These are phyloP conservation scores for Carex scoparia DNA, from an alignment of 176 grass and related monocot species.

Conservation along the genomic window DNA sequence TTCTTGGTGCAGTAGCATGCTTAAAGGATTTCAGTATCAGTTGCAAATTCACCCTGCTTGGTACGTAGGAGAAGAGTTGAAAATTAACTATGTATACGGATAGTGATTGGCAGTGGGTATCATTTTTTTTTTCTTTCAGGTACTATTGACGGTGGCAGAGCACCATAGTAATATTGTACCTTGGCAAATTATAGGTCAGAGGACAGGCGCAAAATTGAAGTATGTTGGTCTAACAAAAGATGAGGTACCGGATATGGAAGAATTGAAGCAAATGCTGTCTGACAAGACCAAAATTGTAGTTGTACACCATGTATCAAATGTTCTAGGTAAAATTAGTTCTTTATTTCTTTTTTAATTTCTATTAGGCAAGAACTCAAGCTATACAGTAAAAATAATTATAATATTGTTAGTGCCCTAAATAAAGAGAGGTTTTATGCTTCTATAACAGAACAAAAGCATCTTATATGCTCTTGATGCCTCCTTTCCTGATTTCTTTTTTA, in stretches of 20 bases:
- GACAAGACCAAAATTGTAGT: slow-evolving; percentile 85
- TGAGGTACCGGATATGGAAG: slow-evolving; percentile 74
- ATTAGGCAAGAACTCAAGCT: background rate
- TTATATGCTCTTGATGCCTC: background rate
- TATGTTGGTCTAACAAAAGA: slow-evolving; percentile 90
- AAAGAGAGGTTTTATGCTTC: background rate
- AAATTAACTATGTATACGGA: background rate
- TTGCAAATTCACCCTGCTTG: background rate
- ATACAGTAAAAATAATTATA: background rate
- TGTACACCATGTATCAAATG: slow-evolving; percentile 80
- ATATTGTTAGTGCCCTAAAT: background rate
- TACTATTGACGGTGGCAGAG: slow-evolving; percentile 78
- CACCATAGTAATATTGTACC: slow-evolving; percentile 92
- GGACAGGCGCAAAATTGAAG: slow-evolving; percentile 69
- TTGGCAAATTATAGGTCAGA: slow-evolving; percentile 83
- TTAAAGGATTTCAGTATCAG: background rate
- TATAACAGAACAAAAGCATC: background rate
- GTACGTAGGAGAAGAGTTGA: background rate
- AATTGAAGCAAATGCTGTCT: slow-evolving; percentile 72
- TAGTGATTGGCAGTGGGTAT: background rate
- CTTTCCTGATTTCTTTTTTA: background rate
- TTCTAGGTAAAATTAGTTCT: slow-evolving; percentile 52
- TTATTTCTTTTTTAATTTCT: background rate
- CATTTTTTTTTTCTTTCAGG: slow-evolving; percentile 26
- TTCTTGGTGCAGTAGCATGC: background rate